A percentile compares a stretch with the other conserved stretches of the same genome.
phyloP scores from a whole-genome alignment of 176 grass and related monocot species.

The Ensete ventricosum region DNA sequence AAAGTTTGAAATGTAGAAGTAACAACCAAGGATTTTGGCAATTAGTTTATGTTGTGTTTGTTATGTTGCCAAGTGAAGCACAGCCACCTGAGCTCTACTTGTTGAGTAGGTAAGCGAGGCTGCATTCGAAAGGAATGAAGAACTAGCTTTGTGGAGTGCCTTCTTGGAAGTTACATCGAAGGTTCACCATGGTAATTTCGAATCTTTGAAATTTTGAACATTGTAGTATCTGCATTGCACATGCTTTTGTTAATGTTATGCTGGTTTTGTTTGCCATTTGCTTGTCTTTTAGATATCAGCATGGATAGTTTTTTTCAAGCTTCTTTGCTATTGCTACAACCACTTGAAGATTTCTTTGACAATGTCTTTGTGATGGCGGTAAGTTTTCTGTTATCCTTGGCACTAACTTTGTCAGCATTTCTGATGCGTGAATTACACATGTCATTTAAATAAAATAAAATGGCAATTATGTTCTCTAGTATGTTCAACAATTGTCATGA shows the following conservation, averaged over 20 bases:
- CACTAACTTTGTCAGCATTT: background rate
- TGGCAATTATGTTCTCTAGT: too few relatives aligned
- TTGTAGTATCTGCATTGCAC: background rate
- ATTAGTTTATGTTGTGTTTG: background rate
- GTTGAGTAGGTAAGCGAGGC: constrained; percentile 37
- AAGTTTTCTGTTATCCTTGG: constrained; percentile 15
- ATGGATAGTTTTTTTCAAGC: constrained; percentile 51
- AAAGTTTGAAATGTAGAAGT: background rate
- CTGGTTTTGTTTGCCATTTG: constrained; percentile 2
- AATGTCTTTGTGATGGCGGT: constrained; percentile 91
- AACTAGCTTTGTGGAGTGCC: constrained; percentile 56
- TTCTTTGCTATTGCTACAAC: constrained; percentile 56
- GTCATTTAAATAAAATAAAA: too few relatives aligned
- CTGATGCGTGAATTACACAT: too few relatives aligned
- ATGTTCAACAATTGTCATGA: too few relatives aligned
- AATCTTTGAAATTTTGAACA: background rate
- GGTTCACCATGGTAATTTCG: constrained; percentile 57
- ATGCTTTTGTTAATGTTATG: background rate
- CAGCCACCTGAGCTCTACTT: constrained; percentile 2
- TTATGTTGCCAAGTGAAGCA: background rate
- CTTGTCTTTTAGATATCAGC: constrained; percentile 42
- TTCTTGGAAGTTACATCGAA: constrained; percentile 57
- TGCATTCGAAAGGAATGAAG: constrained; percentile 71
- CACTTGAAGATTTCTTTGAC: constrained; percentile 90
- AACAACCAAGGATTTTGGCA: background rate